phyloP scores from a whole-genome alignment of 805 yeast species.

The Nakazawaea ambrosiae region DNA sequence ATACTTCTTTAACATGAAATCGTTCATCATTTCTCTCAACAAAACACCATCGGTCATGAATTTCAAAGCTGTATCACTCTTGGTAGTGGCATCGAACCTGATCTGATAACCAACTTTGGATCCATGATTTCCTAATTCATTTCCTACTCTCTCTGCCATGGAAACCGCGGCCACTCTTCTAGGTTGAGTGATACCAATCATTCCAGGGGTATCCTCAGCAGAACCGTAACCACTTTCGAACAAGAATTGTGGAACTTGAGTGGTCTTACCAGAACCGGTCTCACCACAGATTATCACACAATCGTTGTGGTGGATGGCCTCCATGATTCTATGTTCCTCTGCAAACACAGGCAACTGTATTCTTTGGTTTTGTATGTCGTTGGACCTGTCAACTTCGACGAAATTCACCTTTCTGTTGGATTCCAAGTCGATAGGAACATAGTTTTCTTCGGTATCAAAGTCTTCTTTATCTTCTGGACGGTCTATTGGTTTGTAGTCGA shows the following conservation, averaged over 20 bases:
- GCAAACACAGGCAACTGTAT: conserved; percentile 78
- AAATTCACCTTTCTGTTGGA: conserved; percentile 54
- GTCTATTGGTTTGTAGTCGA: conserved; percentile 46
- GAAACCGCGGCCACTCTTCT: conserved; percentile 92
- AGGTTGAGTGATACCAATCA: conserved; percentile 96
- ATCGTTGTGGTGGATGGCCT: conserved; percentile 88
- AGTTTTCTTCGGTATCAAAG: conserved; percentile 56
- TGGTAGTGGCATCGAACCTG: conserved; percentile 67
- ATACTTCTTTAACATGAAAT: conserved; percentile 72
- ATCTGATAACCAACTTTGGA: conserved; percentile 73
- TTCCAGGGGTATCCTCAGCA: conserved; percentile 62
- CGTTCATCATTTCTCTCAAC: conserved; percentile 87
- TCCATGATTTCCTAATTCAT: conserved; percentile 70
- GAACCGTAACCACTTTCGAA: conserved; percentile 89
- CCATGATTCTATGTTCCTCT: conserved; percentile 92
- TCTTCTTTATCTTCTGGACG: conserved; percentile 70
- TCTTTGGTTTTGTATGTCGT: conserved; percentile 60
- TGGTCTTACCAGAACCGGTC: conserved; percentile 97
- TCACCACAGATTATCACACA: conserved; percentile 92
- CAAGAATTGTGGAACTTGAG: conserved; percentile 95
- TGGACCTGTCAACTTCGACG: conserved; percentile 61
- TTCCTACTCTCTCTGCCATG: conserved; percentile 76
- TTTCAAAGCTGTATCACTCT: conserved; percentile 63
- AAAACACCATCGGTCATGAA: conserved; percentile 96
- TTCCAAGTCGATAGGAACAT: conserved; percentile 49